Base-by-base conservation (phyloP, 2,329 filamentous ascomycete species). In the Ophiocordyceps polyrhachis-furcata region DNA sequence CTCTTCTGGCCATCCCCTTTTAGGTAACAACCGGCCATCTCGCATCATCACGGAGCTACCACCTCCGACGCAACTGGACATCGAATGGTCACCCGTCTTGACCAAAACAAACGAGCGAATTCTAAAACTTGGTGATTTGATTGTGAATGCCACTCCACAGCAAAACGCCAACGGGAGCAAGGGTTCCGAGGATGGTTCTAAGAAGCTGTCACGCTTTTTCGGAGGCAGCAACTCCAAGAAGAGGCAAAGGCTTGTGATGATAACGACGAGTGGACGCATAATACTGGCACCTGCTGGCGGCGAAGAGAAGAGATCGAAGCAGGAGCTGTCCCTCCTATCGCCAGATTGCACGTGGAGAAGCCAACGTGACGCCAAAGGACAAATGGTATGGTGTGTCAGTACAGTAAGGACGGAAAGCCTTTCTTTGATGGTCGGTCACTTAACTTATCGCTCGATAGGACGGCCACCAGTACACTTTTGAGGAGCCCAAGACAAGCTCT, bases 81-180 rank as follows among this genome's bases (percentile, higher is more conserved):
- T 98, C 46, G 91, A 98, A 62, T 98, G 91, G 91, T 95, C 89
- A 1, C 91, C 91, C 1, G 88, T 98, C 5, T 68, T 98, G 45
- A 95, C 84, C 11, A 79, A 81, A 55, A 81, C 78, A 48, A 95
- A 96, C 56, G 91, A 98, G 62, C 77, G 91, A 32, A 98, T 98
- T 52, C 62, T 98, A 49, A 95, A 93, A 60, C 69, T 98, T 20
- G 91, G 91, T 2, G 94, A 98, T 55, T 66, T 95, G 50, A 75
- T 87, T 61, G 88, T 98, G 8, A 71, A 84, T 37, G 82, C 85
- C 6, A 76, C 84, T 2, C 82, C 88, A 11, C 72, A 87, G 83
- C 11, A 82, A 84, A 55, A 83, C 79, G 49, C 76, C 83, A 0
- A 79, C 79, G 38, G 12, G 45, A 76, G 78, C 32, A 86, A 81